Conservation (phyloP, 352 stramenopile genomes). For the Peronosclerospora sorghi region DNA sequence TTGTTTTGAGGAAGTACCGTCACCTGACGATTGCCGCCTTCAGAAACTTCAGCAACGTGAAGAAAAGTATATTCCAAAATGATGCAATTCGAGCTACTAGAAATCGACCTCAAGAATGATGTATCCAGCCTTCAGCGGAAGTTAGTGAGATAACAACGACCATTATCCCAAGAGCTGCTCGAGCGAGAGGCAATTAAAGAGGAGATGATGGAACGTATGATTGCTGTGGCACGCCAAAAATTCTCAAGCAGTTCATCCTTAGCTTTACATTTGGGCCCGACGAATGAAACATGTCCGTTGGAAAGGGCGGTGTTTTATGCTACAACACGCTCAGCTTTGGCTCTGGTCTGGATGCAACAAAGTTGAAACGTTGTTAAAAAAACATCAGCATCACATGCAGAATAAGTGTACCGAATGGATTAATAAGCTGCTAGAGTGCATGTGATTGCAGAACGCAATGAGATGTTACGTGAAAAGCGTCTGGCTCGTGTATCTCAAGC, state of each 20-base stretch:
- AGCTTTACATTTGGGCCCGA: conserved; percentile 35
- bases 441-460: conserved; percentile 33
- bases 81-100: conserved; percentile 68
- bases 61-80: conserved; percentile 61
- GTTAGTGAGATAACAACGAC: conserved; percentile 30
- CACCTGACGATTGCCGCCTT: conserved; percentile 15
- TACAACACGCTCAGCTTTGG: conserved; percentile 58
- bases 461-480: conserved; percentile 15
- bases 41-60: conserved; percentile 55
- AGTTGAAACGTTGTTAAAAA: conserved; percentile 22
- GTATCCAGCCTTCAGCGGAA: conserved; percentile 33
- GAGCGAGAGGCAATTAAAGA: conserved; percentile 45
- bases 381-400: conserved; percentile 13
- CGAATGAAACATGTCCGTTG: conserved; percentile 34
- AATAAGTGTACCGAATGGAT: conserved; percentile 44
- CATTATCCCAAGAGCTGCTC: conserved; percentile 24
- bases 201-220: conserved; percentile 33
- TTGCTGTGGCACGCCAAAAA: conserved; percentile 37
- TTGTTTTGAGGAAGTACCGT: background rate
- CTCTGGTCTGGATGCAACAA: conserved; percentile 43
- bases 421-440: conserved; percentile 40
- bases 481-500: conserved; percentile 17
- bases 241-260: conserved; percentile 45
- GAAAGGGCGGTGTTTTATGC: conserved; percentile 37
- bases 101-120: conserved; percentile 53